Base-by-base conservation (phyloP, 805 yeast species). In the Ogataea paradorogensis region DNA sequence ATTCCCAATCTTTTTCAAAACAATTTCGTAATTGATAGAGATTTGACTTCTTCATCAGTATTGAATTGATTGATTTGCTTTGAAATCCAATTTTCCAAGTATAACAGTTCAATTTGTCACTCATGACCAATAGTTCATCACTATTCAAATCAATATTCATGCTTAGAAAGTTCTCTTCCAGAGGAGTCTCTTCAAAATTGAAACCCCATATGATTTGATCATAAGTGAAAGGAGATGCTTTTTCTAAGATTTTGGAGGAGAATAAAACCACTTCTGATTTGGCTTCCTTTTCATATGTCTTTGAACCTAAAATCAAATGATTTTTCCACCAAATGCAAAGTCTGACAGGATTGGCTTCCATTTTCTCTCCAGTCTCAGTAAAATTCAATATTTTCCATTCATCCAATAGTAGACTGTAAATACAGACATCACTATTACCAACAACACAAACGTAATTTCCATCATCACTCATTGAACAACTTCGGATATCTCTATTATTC, bases 361-460 rank as follows among this genome's bases (percentile, higher is more conserved):
- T 23, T 57, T 66, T 33, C 9, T 41, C 51, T 11, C 35, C 47
- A 28, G 49, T 53, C 16, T 59, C 59, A 47, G 57, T 59, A 40
- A 55, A 62, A 9, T 56, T 65, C 31, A 74, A 58, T 37, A 62
- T 53, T 47, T 70, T 74, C 80, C 80, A 76, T 25, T 62, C 61
- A n/a, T 70, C 66, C 1, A 67, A 58, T 25, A 56, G 44, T 9
- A 64, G 38, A 34, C 67, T 61, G 48, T 69, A 73, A 31, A 73
- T 62, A 18, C 71, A 55, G 11, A 75, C 63, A 15, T 78, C 79
- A 18, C 57, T 52, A 15, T 65, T 58, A 0, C 81, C 82, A 5
- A 78, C 71, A 13, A 76, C 59, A 15, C 80, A 78, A 13, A 74
- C 60, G 44, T 62, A 63, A 34, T 68, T 55, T 9, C 80, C 80